Conservation (phyloP, 2,329 filamentous ascomycete species). For the Neoarthrinium moseri region DNA sequence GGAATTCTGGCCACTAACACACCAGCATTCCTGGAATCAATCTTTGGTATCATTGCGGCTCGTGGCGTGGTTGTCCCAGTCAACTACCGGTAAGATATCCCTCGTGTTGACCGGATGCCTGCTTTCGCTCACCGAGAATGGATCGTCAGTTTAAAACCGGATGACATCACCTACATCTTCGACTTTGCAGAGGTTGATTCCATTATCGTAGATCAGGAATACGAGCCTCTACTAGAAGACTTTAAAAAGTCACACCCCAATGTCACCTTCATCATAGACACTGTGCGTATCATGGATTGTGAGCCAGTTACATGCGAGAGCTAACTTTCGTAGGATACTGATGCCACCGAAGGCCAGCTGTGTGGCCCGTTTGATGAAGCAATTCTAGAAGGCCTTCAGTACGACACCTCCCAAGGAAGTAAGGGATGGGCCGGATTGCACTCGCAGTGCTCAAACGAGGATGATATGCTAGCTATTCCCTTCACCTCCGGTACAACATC, state of each 20-base stretch:
- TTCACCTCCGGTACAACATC: slow-evolving; percentile 96
- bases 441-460: slow-evolving; percentile 70
- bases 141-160: slow-evolving; percentile 45
- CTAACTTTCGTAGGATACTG: slow-evolving; percentile 61
- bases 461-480: slow-evolving; percentile 79
- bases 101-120: too few species aligned
- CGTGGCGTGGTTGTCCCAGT: slow-evolving; percentile 73
- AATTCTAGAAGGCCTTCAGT: slow-evolving; percentile 73
- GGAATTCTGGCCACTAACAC: slow-evolving; percentile 91
- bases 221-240: slow-evolving; percentile 63
- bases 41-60: slow-evolving; percentile 83
- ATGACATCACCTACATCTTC: slow-evolving; percentile 90
- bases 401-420: slow-evolving; percentile 64
- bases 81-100: slow-evolving; percentile 50
- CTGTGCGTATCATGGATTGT: slow-evolving; percentile 27
- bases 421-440: slow-evolving; percentile 78
- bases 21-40: slow-evolving; percentile 86
- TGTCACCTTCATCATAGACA: slow-evolving; percentile 74
- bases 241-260: slow-evolving; percentile 61
- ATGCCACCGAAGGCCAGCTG: slow-evolving; percentile 69
- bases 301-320: not conserved
- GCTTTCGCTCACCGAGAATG: too few species aligned
- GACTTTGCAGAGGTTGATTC: slow-evolving; percentile 81
- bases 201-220: slow-evolving; percentile 87
- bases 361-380: slow-evolving; percentile 82